Percentiles rank a stretch among this genome's conserved stretches.
phyloP scores from a whole-genome alignment of 345 rosid species.

The Camelina laxa region DNA sequence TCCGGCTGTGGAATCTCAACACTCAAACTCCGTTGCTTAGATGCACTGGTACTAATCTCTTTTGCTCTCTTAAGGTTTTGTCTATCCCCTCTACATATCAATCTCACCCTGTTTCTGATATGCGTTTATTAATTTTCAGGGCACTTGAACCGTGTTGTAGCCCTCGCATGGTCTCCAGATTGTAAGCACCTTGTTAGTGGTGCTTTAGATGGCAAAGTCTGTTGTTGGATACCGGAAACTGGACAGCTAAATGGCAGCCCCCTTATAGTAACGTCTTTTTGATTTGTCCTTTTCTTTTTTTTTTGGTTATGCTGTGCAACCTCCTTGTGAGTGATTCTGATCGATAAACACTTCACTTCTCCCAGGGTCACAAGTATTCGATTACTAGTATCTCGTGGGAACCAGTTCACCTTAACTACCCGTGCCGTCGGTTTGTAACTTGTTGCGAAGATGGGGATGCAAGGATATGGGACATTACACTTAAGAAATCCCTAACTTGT shows the following conservation, averaged over 20 bases:
- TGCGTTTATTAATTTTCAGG: no score
- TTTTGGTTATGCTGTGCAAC: not conserved
- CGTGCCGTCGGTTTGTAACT: constrained; percentile 79
- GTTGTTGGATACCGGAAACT: constrained; percentile 73
- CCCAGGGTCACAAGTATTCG: constrained; percentile 84
- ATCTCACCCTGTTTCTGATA: no score
- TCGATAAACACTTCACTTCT: constrained; percentile 9
- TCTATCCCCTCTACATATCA: no score
- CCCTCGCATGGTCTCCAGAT: no score
- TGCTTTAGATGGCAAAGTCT: not conserved
- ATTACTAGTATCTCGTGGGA: constrained; percentile 87
- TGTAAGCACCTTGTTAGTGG: no score
- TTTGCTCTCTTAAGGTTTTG: no score
- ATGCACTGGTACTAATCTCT: no score
- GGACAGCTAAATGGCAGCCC: constrained; percentile 70
- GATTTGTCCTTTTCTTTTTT: not conserved
- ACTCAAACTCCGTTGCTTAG: no score
- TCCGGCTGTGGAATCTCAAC: no score
- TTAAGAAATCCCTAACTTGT: constrained; percentile 48
- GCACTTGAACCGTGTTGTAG: no score
- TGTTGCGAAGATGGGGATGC: constrained; percentile 93
- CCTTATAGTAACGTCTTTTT: constrained; percentile 48
- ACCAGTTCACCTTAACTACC: constrained; percentile 74
- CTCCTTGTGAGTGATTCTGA: not conserved
- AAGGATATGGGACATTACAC: constrained; percentile 71